These are phyloP conservation scores for Austroboletus eburneus DNA, from an alignment of 768 basidiomycete genomes.

Conservation along the genomic window DNA sequence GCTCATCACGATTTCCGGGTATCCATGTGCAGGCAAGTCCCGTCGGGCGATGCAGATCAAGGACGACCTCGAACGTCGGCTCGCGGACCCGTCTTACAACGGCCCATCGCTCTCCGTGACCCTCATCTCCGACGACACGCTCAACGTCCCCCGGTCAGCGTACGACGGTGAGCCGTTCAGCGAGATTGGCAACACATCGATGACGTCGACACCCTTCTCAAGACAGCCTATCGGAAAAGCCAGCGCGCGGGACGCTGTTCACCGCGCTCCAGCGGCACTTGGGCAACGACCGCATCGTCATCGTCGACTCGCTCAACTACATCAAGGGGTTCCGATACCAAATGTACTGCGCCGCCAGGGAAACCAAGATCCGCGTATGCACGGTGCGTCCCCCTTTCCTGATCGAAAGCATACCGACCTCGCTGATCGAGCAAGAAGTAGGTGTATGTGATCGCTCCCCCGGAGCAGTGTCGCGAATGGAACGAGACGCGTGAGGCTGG, in stretches of 20 bases:
- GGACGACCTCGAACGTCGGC: conserved; percentile 47
- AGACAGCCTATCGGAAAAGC: conserved; percentile 85
- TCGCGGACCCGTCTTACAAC: conserved; percentile 47
- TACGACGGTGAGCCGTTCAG: conserved; percentile 63
- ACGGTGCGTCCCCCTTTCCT: conserved; percentile 54
- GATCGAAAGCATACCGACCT: background rate
- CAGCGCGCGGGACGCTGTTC: conserved; percentile 79
- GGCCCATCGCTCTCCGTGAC: conserved; percentile 45
- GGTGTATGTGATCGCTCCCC: conserved; percentile 73
- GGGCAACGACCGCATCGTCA: conserved; percentile 68
- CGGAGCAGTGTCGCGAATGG: conserved; percentile 74
- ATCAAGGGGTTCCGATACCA: conserved; percentile 99
- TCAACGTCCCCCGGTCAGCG: conserved; percentile 57
- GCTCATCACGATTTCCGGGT: conserved; percentile 86
- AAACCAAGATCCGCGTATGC: conserved; percentile 78
- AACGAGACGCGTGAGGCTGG: conserved; percentile 52
- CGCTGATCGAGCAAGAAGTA: conserved; percentile 33
- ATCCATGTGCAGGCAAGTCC: conserved; percentile 85
- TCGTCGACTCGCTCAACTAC: conserved; percentile 91
- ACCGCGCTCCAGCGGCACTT: conserved; percentile 77
- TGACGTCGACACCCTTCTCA: background rate
- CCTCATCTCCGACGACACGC: conserved; percentile 69
- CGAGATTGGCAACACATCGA: too few relatives aligned
- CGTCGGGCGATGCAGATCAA: conserved; percentile 64
- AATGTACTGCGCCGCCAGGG: conserved; percentile 92